These are phyloP conservation scores for Zostera marina DNA, from an alignment of 116 monocot species.

Conservation along the genomic window DNA sequence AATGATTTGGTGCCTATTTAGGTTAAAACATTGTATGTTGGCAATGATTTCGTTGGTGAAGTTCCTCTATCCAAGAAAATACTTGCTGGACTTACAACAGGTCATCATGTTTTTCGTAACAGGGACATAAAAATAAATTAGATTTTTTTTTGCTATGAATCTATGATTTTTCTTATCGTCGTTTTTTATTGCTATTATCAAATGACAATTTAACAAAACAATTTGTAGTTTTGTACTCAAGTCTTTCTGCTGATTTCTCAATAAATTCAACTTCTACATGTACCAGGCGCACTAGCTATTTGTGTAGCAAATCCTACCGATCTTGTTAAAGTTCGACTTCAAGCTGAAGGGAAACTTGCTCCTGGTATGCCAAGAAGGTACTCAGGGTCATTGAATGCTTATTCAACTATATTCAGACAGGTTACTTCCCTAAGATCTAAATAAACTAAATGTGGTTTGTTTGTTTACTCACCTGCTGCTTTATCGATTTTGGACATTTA, in stretches of 20 bases:
- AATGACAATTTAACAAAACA: too few species aligned
- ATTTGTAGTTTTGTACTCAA: too few species aligned
- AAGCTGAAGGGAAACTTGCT: slow-evolving; percentile 91
- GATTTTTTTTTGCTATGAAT: too few species aligned
- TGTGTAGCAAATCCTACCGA: slow-evolving; percentile 87
- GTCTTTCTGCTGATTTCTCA: too few species aligned
- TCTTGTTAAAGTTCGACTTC: slow-evolving; percentile 94
- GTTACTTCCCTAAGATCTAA: slow-evolving; percentile 15
- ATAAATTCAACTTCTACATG: too few species aligned
- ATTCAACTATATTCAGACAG: slow-evolving; percentile 78
- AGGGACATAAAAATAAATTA: too few species aligned
- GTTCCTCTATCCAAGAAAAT: slow-evolving; percentile 71
- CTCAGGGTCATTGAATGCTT: slow-evolving; percentile 92
- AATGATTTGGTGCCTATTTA: slow-evolving; percentile 3
- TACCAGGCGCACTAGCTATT: slow-evolving; percentile 71
- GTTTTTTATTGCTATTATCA: too few species aligned
- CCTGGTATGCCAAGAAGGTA: slow-evolving; percentile 66
- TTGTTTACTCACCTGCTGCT: slow-evolving; percentile 8
- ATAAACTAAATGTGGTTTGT: neutral
- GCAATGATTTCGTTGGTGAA: slow-evolving; percentile 61
- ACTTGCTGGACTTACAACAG: slow-evolving; percentile 85
- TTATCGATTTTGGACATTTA: neutral
- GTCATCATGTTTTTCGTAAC: slow-evolving; percentile 18
- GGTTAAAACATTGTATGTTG: slow-evolving; percentile 76
- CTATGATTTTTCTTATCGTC: too few species aligned